These are phyloP conservation scores for Picea sitchensis DNA, from an alignment of 75 land plant species.

Conservation along the genomic window DNA sequence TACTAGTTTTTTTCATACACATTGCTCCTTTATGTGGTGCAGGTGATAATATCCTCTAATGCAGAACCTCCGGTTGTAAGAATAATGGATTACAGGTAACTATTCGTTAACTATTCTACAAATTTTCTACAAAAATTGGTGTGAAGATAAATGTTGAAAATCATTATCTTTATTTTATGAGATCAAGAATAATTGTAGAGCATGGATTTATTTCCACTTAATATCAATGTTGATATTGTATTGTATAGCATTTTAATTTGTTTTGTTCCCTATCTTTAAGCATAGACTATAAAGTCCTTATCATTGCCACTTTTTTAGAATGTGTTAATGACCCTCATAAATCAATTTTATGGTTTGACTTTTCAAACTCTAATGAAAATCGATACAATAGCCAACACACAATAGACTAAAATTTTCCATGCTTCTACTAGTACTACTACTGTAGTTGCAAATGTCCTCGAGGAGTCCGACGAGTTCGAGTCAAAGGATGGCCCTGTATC, in stretches of 20 bases:
- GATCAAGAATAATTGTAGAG: neutral
- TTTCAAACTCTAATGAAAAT: neutral
- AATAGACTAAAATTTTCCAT: no score
- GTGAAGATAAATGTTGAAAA: neutral
- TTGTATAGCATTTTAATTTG: neutral
- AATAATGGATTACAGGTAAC: constrained; percentile 75
- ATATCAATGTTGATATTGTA: neutral
- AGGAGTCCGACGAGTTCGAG: no score
- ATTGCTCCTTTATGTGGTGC: constrained; percentile 4
- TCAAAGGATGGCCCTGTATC: no score
- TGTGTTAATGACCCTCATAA: no score
- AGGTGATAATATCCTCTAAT: constrained; percentile 76
- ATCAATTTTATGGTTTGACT: no score
- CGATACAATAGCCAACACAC: no score
- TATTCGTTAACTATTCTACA: neutral
- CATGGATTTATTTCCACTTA: neutral
- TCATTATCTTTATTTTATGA: neutral
- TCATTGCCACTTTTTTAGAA: neutral
- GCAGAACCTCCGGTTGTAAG: constrained; percentile 83
- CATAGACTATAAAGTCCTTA: neutral
- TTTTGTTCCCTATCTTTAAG: neutral
- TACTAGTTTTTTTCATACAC: no score
- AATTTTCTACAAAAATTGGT: neutral
- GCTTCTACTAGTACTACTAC: no score
- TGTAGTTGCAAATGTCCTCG: no score